Evolutionary conservation across 2,329 filamentous ascomycete genomes (phyloP).

Genomic region (Alternaria alternata): DNA sequence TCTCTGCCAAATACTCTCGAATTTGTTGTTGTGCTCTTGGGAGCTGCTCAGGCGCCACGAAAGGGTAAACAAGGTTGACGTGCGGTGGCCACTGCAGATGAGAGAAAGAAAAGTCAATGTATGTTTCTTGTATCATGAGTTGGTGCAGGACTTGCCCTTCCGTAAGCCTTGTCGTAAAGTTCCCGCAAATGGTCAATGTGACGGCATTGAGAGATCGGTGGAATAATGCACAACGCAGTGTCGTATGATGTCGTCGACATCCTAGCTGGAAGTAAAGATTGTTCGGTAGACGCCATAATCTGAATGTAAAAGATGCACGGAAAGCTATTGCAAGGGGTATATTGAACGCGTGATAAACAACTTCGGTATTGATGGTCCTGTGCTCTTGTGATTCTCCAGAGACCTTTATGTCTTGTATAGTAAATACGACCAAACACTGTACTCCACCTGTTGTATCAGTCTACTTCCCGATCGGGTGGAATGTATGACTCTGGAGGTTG

Average conservation of each 20-base stretch:
- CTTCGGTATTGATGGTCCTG: background rate
- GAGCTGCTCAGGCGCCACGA: conserved; percentile 62
- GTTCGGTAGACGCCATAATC: conserved; percentile 29
- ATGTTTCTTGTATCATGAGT: background rate
- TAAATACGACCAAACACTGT: background rate
- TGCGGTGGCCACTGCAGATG: conserved; percentile 67
- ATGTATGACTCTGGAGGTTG: conserved; percentile 26
- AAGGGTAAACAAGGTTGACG: conserved; percentile 72
- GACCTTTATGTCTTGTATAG: conserved; percentile 8
- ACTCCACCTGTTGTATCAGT: background rate
- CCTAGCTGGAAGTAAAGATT: conserved; percentile 2
- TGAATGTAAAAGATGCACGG: background rate
- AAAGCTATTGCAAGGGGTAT: conserved; percentile 18
- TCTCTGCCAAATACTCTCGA: conserved; percentile 42
- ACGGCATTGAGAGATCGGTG: conserved; percentile 59
- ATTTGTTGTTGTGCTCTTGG: conserved; percentile 54
- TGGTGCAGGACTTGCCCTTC: conserved; percentile 39
- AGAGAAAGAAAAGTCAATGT: background rate
- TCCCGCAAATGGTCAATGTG: conserved; percentile 64
- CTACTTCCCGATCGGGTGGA: conserved; percentile 10
- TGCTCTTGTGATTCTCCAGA: conserved; percentile 14
- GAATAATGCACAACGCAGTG: conserved; percentile 69
- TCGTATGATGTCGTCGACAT: conserved; percentile 57
- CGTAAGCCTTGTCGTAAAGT: conserved; percentile 69
- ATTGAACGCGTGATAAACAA: conserved; percentile 7